These are phyloP conservation scores for Erysimum cheiranthoides DNA, from an alignment of 345 rosid genomes.

Conservation along the genomic window DNA sequence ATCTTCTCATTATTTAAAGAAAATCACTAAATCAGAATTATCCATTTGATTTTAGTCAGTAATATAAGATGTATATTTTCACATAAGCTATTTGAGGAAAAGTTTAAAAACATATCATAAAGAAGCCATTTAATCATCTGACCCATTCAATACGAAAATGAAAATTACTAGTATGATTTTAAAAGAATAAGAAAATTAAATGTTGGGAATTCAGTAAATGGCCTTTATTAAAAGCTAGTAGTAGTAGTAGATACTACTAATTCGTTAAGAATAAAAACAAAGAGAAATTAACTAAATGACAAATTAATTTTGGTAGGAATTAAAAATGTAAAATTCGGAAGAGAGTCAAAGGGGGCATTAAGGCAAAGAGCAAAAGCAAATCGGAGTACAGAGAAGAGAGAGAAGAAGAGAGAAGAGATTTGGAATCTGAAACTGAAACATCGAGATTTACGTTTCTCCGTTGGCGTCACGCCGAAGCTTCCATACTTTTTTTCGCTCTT, in stretches of 20 bases:
- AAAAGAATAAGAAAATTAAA: background rate
- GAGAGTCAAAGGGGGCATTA: conserved; percentile 43
- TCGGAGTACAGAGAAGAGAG: conserved; percentile 39
- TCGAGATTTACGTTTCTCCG: conserved; percentile 54
- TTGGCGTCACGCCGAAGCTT: conserved; percentile 47
- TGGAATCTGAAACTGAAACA: conserved; percentile 46
- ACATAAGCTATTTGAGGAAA: background rate
- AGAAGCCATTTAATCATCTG: conserved; percentile 11
- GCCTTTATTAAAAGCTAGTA: conserved; percentile 1
- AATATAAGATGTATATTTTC: background rate
- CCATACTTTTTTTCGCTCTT: conserved; percentile 12
- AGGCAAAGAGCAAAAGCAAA: conserved; percentile 41
- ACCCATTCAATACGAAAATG: conserved; percentile 31
- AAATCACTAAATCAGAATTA: background rate
- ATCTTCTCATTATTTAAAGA: background rate
- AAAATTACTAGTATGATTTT: background rate
- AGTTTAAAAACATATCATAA: background rate
- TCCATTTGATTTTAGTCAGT: background rate
- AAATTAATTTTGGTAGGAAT: conserved; percentile 8
- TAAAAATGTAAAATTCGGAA: conserved; percentile 17
- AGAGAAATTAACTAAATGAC: conserved; percentile 37
- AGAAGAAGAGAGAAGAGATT: conserved; percentile 25
- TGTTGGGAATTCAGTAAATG: background rate
- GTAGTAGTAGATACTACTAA: background rate
- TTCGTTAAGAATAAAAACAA: conserved; percentile 15